A percentile compares a stretch with the other conserved stretches of the same genome.
Evolutionary conservation across 805 yeast genomes (phyloP).

Genomic region (Pichia insulana): DNA sequence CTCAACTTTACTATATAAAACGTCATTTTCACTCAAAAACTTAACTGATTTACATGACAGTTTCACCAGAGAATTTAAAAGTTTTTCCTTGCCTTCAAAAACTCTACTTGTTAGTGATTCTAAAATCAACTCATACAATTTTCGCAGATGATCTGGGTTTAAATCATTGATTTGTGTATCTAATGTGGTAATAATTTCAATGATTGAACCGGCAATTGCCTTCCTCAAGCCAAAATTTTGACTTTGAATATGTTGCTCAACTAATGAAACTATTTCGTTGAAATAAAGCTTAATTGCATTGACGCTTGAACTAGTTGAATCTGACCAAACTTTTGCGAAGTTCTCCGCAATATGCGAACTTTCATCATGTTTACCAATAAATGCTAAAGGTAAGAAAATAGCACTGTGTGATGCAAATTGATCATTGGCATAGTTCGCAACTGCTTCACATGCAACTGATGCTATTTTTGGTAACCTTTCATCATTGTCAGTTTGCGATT

Average conservation of each 20-base stretch:
- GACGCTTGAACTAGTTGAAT: conserved; percentile 63
- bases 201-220: conserved; percentile 60
- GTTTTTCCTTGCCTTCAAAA: conserved; percentile 80
- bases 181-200: conserved; percentile 44
- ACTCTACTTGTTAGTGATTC: conserved; percentile 66
- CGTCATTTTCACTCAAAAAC: conserved; percentile 25
- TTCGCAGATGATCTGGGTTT: conserved; percentile 15
- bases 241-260: conserved; percentile 43
- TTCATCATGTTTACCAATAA: conserved; percentile 65
- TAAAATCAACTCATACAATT: conserved; percentile 46
- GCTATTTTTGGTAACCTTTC: conserved; percentile 41
- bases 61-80: conserved; percentile 61
- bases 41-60: conserved; percentile 40
- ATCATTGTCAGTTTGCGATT: conserved; percentile 21
- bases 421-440: conserved; percentile 61
- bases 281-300: conserved; percentile 64
- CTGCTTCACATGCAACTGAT: conserved; percentile 54
- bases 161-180: conserved; percentile 20
- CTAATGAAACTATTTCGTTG: conserved; percentile 52
- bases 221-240: conserved; percentile 57
- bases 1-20: conserved; percentile 30
- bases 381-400: conserved; percentile 69
- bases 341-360: conserved; percentile 34
- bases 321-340: conserved; percentile 69
- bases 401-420: conserved; percentile 52